Evolutionary conservation across 2,329 filamentous ascomycete genomes (phyloP), one percentile per base, ranked within the genome.

Genomic region (Pseudogymnoascus sp.): DNA sequence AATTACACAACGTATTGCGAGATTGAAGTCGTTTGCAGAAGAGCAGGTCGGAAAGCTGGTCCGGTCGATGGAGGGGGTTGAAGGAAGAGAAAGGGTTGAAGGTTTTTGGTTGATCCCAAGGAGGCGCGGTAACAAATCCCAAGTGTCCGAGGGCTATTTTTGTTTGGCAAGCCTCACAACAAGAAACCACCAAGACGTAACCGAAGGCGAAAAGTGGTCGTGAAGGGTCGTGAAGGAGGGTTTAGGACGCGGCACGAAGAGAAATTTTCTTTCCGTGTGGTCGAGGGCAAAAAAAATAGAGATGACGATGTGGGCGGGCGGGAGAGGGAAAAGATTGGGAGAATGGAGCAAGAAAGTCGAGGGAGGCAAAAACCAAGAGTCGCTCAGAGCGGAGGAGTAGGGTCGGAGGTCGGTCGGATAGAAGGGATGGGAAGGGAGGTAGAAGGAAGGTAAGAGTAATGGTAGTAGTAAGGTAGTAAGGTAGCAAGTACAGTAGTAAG

Each of bases 91-190:
- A 16, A 54, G 47, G 23, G 45, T 54, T 45, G 40, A 23, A 23
- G 39, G 6, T 51, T 54, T 31, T 31, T 54, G 26, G 47, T 2
- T 54, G 47, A 18, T 18, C 26, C 23, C 26, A 31, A 31, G 47
- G 26, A 31, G 47, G 47, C 23, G 47, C 14, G 47, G 47, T 12
- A 51, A 51, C 45, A 10, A 26, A 47, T 29, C 8, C 23, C 21
- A 51, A 10, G 23, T 29, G 26, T n/a, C 23, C 23, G 12, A 51
- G 45, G 45, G 45, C 23, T 51, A 51, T 51, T 51, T 51, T 51
- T 51, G 45, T 29, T 51, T 51, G 45, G 29, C 45, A 51, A 51
- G 45, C 45, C 45, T 51, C 45, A 51, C 45, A 51, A 51, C 45
- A 26, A 47, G 42, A 21, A 51, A 47, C 12, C 14, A 51, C 45